Base-by-base conservation (phyloP, 352 stramenopile species). In the Pythium dissimile region DNA sequence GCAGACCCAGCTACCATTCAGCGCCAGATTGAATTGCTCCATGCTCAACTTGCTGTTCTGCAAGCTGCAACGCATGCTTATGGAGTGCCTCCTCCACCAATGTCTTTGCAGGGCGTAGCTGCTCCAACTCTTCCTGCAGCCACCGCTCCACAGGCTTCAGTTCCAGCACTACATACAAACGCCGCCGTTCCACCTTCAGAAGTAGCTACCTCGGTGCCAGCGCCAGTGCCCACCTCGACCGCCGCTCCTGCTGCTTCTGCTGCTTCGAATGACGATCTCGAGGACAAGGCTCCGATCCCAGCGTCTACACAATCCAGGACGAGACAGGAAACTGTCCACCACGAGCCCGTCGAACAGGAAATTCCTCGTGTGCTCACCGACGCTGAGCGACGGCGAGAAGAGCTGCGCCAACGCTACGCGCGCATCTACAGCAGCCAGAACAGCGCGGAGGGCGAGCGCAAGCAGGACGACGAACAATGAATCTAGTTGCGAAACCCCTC, bases 321-420 rank as follows among this genome's bases (percentile, higher is more conserved):
- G 34, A 38, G 41, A 18, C 20, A 15, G 21, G 26, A 16, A 31
- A 5, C 26, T 20, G 20, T 10, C n/a, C 21, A 34, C 15, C 41
- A 15, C 10, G 18, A 46, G 6, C 62, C 62, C 8, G 57, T 60
- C 2, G 64, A 71, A 41, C 43, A 18, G 7, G 32, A 52, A 28
- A 71, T 71, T 42, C 64, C 64, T 28, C 52, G 52, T 13, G 53
- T 52, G 16, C 31, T 71, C 32, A 71, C 56, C 10, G 66, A 70
- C 21, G 66, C 66, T 15, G 66, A 73, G 46, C 55, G 50, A 26
- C 60, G 66, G 53, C 61, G 66, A 41, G 66, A 73, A 44, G 66
- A 73, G 45, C 52, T 73, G 13, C 66, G 66, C 11, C 54, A 56
- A 27, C 60, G 66, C 28, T 73, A 73, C 38, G 67, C 49, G 8